Evolutionary conservation across 106 monocot genomes (phyloP), one percentile per base, ranked within the genome.

Genomic region (Chionographis japonica): DNA sequence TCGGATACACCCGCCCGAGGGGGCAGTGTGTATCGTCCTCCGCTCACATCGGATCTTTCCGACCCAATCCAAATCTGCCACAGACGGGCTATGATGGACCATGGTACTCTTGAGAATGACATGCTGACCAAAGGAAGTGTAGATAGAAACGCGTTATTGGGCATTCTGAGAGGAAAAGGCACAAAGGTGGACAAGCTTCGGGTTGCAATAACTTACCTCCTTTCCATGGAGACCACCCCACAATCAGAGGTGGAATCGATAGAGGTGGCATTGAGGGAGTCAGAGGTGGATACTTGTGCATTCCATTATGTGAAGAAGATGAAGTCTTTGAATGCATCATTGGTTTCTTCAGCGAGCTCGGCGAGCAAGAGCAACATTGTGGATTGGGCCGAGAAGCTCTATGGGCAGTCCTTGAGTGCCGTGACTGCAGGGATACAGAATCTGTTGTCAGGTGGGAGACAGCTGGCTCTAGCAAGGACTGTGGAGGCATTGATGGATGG

Each of bases 401-500:
- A 95, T 69, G 95, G 95, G 20, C 95, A 95, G 60, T 95, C 95
- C 37, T 63, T 95, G 40, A 84, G 88, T 72, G 95, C 91, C 15
- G 89, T 95, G 68, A 92, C 95, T 58, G 86, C 95, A 43, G 95
- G 95, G 52, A 80, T 95, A 84, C 92, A 92, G 80, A 95, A 95
- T 79, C 72, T 95, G 2, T 74, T 95, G 13, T 86, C 86, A n/a
- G 91, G 81, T 50, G 95, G 79, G 58, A 81, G 88, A 37, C 86
- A 95, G 65, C 67, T 95, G 35, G 95, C 91, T 37, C 69, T 92
- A 57, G 86, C 92, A 7, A 83, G 92, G 55, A 92, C 75, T 12
- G 95, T 95, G 51, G 95, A 95, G 53, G 89, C 92, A 2, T 71
- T 95, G 72, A 92, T 95, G 95, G 92, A 95, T 72, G 91, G 91